Percentiles rank a stretch among this genome's conserved stretches.
Conservation (phyloP, 108 stramenopile species). For the Cyclotella distinguenda region DNA sequence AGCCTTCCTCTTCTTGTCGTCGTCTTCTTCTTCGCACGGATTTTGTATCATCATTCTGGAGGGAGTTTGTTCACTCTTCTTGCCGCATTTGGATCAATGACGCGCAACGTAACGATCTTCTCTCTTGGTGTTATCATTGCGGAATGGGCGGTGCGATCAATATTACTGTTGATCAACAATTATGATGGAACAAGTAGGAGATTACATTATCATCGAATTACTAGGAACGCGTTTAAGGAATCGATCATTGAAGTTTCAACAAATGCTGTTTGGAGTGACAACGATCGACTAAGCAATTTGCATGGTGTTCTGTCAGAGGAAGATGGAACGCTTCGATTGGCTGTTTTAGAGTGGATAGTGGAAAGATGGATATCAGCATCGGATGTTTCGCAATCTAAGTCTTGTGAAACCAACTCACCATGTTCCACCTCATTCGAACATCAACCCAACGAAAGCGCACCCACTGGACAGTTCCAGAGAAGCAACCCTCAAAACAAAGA, state of each 20-base stretch:
- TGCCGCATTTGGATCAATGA: conserved; percentile 11
- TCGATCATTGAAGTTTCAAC: conserved; percentile 29
- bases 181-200: background rate
- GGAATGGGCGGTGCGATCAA: background rate
- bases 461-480: background rate
- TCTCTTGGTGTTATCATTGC: conserved; percentile 6
- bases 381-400: background rate
- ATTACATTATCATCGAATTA: conserved; percentile 11
- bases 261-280: conserved; percentile 27
- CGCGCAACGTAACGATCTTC: conserved; percentile 8
- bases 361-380: conserved; percentile 30
- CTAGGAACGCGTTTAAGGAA: conserved; percentile 20
- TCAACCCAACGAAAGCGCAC: background rate
- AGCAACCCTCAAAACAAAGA: background rate
- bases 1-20: conserved; percentile 9
- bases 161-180: background rate
- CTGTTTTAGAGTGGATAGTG: conserved; percentile 35
- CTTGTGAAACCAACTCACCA: background rate
- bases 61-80: conserved; percentile 4
- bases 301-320: conserved; percentile 25
- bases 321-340: conserved; percentile 30
- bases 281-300: conserved; percentile 2
- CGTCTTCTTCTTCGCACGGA: conserved; percentile 1
- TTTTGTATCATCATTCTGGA: conserved; percentile 3
- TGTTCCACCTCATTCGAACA: background rate